Percentiles rank a stretch among this genome's conserved stretches.
Evolutionary conservation across 768 basidiomycete genomes (phyloP).

Genomic region (Boletus tomentosulus): DNA sequence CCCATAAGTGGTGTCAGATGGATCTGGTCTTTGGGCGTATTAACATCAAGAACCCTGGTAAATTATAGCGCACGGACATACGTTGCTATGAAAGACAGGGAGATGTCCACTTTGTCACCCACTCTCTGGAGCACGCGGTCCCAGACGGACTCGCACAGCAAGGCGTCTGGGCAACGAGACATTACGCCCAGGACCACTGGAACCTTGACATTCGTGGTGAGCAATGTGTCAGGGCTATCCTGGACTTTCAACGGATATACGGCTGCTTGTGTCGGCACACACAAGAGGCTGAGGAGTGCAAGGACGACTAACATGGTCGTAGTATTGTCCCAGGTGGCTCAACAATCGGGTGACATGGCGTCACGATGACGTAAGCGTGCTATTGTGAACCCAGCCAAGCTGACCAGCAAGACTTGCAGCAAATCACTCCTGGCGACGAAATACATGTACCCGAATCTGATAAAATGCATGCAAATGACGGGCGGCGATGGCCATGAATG

Average conservation of each 20-base stretch:
- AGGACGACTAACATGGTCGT: slow-evolving; percentile 22
- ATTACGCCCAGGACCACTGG: slow-evolving; percentile 57
- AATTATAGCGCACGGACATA: slow-evolving; percentile 35
- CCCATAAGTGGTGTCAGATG: slow-evolving; percentile 69
- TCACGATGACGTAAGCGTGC: slow-evolving; percentile 27
- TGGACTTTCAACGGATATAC: slow-evolving; percentile 20
- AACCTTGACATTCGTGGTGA: slow-evolving; percentile 36
- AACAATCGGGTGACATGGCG: slow-evolving; percentile 13
- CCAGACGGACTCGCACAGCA: slow-evolving; percentile 75
- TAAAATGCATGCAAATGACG: slow-evolving; percentile 10
- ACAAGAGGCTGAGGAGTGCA: slow-evolving; percentile 14
- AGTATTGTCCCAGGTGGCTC: slow-evolving; percentile 6
- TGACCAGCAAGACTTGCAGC: background rate
- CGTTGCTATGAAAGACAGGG: slow-evolving; percentile 72
- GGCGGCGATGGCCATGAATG: slow-evolving; percentile 17
- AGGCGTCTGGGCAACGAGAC: slow-evolving; percentile 78
- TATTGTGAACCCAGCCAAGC: background rate
- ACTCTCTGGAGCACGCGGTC: slow-evolving; percentile 65
- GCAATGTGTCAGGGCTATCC: slow-evolving; percentile 8
- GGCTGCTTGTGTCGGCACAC: slow-evolving; percentile 10
- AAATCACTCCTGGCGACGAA: background rate
- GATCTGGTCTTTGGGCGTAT: slow-evolving; percentile 46
- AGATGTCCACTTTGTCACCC: slow-evolving; percentile 59
- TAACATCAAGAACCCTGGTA: slow-evolving; percentile 7
- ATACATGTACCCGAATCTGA: slow-evolving; percentile 13